phyloP scores from a whole-genome alignment of 2,329 filamentous ascomycete genomes.

The Cordyceps pruinosa region DNA sequence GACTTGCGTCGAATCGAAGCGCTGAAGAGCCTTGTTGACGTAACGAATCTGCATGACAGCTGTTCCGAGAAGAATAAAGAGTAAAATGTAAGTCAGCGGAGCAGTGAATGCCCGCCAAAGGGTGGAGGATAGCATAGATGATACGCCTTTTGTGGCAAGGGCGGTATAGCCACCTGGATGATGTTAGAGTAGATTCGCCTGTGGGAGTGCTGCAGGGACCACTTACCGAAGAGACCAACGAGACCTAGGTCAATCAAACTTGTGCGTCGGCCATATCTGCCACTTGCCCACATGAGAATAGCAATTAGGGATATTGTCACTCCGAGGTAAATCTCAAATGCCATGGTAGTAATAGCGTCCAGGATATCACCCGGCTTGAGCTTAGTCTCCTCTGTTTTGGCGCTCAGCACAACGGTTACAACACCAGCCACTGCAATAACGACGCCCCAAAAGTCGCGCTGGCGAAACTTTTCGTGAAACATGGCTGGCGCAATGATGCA shows the following conservation, averaged over 20 bases:
- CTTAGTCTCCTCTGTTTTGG: constrained; percentile 82
- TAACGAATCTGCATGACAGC: constrained; percentile 97
- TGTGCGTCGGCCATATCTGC: constrained; percentile 73
- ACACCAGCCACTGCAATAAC: constrained; percentile 80
- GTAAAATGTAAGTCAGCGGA: constrained; percentile 82
- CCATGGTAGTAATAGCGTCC: constrained; percentile 77
- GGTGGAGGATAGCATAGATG: constrained; percentile 87
- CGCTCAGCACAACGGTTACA: constrained; percentile 87
- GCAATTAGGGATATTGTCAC: constrained; percentile 69
- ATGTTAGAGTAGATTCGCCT: constrained; percentile 7
- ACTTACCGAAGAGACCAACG: constrained; percentile 83
- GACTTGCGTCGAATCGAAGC: constrained; percentile 95
- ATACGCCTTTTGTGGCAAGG: constrained; percentile 90
- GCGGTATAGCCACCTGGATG: constrained; percentile 82
- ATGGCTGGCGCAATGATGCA: constrained; percentile 93
- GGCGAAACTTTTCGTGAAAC: constrained; percentile 83
- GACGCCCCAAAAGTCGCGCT: constrained; percentile 80
- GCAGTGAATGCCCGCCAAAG: constrained; percentile 85
- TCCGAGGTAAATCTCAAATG: constrained; percentile 84
- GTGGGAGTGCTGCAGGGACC: background rate
- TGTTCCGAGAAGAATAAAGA: constrained; percentile 71
- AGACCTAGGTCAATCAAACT: constrained; percentile 90
- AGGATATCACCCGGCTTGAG: constrained; percentile 86
- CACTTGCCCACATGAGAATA: constrained; percentile 73
- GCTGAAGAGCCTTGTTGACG: constrained; percentile 78